These are phyloP conservation scores for Phialophora tarda DNA, from an alignment of 2,329 filamentous ascomycete genomes.

Conservation along the genomic window DNA sequence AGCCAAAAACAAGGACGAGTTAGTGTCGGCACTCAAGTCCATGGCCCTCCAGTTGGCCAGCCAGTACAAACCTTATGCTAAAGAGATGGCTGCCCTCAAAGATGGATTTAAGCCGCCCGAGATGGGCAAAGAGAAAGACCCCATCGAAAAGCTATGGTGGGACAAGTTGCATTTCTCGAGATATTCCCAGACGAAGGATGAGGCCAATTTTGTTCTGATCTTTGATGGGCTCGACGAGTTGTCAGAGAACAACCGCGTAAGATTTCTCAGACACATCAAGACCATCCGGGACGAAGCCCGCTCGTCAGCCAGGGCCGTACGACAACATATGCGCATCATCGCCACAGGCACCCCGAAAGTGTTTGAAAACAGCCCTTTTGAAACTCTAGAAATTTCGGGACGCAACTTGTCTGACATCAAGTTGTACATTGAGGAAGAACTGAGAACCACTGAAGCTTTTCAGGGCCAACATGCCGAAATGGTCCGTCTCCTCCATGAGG, in stretches of 20 bases:
- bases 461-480: background rate
- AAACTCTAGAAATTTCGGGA: background rate
- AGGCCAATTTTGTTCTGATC: conserved; percentile 7
- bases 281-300: background rate
- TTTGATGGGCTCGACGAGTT: background rate
- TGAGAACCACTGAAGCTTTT: background rate
- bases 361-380: background rate
- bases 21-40: background rate
- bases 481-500: background rate
- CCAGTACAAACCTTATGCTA: conserved; percentile 9
- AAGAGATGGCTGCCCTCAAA: conserved; percentile 9
- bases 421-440: background rate
- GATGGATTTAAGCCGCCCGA: conserved; percentile 6
- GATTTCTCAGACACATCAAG: background rate
- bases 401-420: background rate
- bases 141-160: conserved; percentile 12
- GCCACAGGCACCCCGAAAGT: background rate
- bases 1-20: background rate
- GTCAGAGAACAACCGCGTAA: background rate
- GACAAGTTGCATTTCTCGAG: conserved; percentile 12
- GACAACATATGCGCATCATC: background rate
- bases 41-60: conserved; percentile 2
- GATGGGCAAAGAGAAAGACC: conserved; percentile 9
- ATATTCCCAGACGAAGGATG: conserved; percentile 7
- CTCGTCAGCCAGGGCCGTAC: background rate